phyloP scores from a whole-genome alignment of 331 rosid genomes.

The Prunus yedoensis region DNA sequence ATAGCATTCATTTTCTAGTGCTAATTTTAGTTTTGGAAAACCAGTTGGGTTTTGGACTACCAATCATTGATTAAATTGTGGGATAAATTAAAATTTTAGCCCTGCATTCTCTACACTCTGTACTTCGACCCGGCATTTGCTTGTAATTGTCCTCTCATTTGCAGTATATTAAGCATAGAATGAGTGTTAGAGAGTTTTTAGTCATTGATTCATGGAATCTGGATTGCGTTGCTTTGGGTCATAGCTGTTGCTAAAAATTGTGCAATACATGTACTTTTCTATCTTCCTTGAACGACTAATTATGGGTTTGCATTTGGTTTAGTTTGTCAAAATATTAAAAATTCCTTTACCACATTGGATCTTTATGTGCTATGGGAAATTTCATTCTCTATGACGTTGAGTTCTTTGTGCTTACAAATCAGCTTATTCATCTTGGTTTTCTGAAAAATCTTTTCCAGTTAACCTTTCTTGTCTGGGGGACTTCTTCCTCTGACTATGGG shows the following conservation, averaged over 20 bases:
- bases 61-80: background rate
- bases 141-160: too few relatives aligned
- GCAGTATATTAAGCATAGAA: background rate
- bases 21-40: background rate
- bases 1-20: background rate
- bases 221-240: background rate
- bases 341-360: background rate
- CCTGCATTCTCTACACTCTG: background rate
- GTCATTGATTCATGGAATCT: background rate
- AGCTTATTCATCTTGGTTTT: background rate
- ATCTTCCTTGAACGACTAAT: background rate
- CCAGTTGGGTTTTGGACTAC: background rate
- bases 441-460: background rate
- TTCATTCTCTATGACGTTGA: background rate
- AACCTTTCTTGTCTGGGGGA: background rate
- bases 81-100: background rate
- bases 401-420: background rate
- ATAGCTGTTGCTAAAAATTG: background rate
- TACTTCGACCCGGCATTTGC: background rate
- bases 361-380: background rate
- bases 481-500: background rate
- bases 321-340: background rate
- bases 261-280: background rate
- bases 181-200: background rate
- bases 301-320: background rate